phyloP scores from a whole-genome alignment of 352 stramenopile genomes.

The Phytopythium oedochilum region DNA sequence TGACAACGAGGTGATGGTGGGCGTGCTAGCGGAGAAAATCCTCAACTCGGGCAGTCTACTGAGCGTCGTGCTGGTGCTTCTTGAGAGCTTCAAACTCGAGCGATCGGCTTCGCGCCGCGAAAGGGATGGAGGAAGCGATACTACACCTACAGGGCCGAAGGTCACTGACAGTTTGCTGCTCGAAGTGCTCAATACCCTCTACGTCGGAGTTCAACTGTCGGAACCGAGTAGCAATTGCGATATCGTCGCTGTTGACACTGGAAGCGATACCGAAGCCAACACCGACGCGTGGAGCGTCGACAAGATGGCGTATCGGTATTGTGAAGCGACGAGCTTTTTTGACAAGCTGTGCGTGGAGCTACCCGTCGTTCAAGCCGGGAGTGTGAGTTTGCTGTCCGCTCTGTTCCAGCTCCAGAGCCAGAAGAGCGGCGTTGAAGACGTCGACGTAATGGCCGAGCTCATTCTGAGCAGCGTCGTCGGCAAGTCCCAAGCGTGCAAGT shows the following conservation, averaged over 20 bases:
- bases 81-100: slow-evolving; percentile 31
- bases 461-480: slow-evolving; percentile 16
- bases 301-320: slow-evolving; percentile 26
- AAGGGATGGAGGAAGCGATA: slow-evolving; percentile 3
- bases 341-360: slow-evolving; percentile 38
- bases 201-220: slow-evolving; percentile 33
- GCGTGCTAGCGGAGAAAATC: slow-evolving; percentile 30
- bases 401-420: slow-evolving; percentile 13
- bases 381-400: slow-evolving; percentile 21
- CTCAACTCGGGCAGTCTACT: slow-evolving; percentile 45
- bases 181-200: slow-evolving; percentile 44
- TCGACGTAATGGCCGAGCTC: slow-evolving; percentile 12
- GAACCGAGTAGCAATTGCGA: neutral
- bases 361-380: slow-evolving; percentile 1
- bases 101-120: neutral
- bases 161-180: slow-evolving; percentile 56
- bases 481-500: slow-evolving; percentile 19
- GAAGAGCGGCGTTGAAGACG: slow-evolving; percentile 20
- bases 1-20: slow-evolving; percentile 7
- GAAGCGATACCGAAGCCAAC: too few relatives aligned
- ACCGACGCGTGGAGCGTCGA: slow-evolving; percentile 7
- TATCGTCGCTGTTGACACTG: neutral
- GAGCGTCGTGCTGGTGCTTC: slow-evolving; percentile 35
- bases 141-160: neutral
- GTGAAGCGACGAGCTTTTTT: slow-evolving; percentile 26